Evolutionary conservation across 139 green algal species (phyloP).

Genomic region (Zygnema circumcarinatum): DNA sequence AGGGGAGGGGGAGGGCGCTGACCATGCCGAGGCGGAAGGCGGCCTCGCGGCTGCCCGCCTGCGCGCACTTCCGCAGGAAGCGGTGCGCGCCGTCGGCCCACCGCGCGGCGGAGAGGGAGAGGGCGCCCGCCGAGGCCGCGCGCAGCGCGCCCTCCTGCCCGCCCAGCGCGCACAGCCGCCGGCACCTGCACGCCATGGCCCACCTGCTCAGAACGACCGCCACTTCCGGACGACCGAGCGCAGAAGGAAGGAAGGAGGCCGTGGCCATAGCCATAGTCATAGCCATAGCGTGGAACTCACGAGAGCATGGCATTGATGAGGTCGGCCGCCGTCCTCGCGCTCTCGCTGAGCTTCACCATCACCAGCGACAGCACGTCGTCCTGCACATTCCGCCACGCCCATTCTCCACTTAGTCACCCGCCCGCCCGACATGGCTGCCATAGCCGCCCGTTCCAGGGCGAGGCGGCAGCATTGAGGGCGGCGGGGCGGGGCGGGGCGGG

Average conservation of each 20-base stretch:
- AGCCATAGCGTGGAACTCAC: constrained; percentile 21
- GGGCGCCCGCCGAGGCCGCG: not conserved
- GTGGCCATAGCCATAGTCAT: not conserved
- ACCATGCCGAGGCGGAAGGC: constrained; percentile 59
- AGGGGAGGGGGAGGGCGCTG: not conserved
- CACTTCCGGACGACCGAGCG: not conserved
- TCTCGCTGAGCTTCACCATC: constrained; percentile 1
- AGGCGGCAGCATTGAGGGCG: not conserved
- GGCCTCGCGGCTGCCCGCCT: constrained; percentile 40
- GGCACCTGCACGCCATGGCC: constrained; percentile 59
- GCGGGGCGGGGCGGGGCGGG: not conserved
- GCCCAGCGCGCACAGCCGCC: constrained; percentile 41
- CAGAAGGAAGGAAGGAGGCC: not conserved
- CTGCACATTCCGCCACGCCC: constrained; percentile 18
- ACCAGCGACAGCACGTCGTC: constrained; percentile 35
- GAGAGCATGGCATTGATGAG: constrained; percentile 48
- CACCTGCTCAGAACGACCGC: not conserved
- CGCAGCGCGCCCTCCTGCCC: constrained; percentile 14
- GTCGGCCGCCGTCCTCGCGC: constrained; percentile 21
- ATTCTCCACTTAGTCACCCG: not conserved
- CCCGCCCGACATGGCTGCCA: too few relatives aligned
- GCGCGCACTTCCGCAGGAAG: constrained; percentile 38
- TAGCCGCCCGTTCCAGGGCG: not conserved
- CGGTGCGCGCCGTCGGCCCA: constrained; percentile 51
- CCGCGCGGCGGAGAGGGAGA: not conserved